Evolutionary conservation across 2,329 filamentous ascomycete species (phyloP), one percentile per base, ranked within the genome.

Genomic region (Monosporascus sp.): DNA sequence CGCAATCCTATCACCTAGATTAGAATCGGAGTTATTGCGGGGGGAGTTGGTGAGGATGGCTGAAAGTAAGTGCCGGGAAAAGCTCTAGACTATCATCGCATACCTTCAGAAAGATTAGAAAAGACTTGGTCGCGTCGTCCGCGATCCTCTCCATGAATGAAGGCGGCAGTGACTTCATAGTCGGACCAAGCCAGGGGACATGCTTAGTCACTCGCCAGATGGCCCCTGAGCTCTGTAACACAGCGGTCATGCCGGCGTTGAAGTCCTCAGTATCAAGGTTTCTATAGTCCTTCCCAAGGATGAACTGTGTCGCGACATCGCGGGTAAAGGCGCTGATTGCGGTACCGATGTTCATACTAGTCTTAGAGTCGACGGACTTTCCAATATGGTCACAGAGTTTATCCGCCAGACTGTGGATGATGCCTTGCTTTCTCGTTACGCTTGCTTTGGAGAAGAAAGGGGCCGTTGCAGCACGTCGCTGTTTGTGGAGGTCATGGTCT

Each of bases 361-460:
- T 45, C 27, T 31, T 3, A 11, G 27, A 31, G 27, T 31, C 3
- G 27, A 31, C 27, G 27, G 9, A 31, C 27, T 15, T 45, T 35
- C 22, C 24, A 8, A 54, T 15, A 35, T 41, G 18, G 15, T 27
- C 35, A 18, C 47, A 50, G 20, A 56, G 49, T 31, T 46, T 48
- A n/a, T 49, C 36, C 24, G 51, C 27, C 25, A 52, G 51, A 45
- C 17, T 39, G 41, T 35, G 36, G 39, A 54, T 52, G 36, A 52
- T 50, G 2, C 47, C 48, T 22, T 58, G 49, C 8, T 39, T 52
- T 14, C 20, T 20, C 1, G 50, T 9, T 11, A 58, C 54, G 7
- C 50, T 56, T 17, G 36, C 43, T 43, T 58, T 58, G 6, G 55
- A 57, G 53, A 58, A 56, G 48, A 50, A 56, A 6, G 49, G 50